Conservation (phyloP, 164 flowering plant species). For the Magnolia officinalis region DNA sequence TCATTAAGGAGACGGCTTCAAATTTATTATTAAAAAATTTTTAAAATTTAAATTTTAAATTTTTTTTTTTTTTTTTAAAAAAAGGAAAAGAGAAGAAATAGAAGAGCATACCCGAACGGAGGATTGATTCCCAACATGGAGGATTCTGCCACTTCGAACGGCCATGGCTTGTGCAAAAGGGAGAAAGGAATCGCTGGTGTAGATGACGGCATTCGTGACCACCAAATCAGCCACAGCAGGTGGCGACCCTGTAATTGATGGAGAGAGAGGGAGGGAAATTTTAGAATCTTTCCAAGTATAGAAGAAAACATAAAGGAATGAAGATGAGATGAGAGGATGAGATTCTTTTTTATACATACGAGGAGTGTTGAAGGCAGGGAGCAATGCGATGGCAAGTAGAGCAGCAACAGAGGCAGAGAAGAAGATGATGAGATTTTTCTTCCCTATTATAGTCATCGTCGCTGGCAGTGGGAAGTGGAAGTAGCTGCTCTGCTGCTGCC, state of each 20-base stretch:
- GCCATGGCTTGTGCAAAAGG: constrained; percentile 88
- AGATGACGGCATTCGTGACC: constrained; percentile 61
- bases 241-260: not conserved
- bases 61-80: too few species aligned
- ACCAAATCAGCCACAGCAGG: constrained; percentile 54
- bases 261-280: not conserved
- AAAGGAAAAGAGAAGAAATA: not conserved
- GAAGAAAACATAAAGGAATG: not conserved
- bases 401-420: constrained; percentile 17
- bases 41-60: too few species aligned
- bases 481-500: not conserved
- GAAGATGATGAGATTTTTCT: constrained; percentile 10
- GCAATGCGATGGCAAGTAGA: constrained; percentile 15
- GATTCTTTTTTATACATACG: constrained; percentile 1
- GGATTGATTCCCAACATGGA: constrained; percentile 61
- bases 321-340: not conserved
- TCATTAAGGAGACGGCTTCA: too few species aligned
- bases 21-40: too few species aligned
- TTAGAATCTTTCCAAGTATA: not conserved
- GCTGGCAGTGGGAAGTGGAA: not conserved
- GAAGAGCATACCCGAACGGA: constrained; percentile 38
- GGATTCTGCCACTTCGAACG: constrained; percentile 50
- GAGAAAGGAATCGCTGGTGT: constrained; percentile 64
- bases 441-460: not conserved
- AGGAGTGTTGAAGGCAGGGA: constrained; percentile 12